Evolutionary conservation across 306 rosid species (phyloP), one percentile per base, ranked within the genome.

Genomic region (Castanospermum australe): DNA sequence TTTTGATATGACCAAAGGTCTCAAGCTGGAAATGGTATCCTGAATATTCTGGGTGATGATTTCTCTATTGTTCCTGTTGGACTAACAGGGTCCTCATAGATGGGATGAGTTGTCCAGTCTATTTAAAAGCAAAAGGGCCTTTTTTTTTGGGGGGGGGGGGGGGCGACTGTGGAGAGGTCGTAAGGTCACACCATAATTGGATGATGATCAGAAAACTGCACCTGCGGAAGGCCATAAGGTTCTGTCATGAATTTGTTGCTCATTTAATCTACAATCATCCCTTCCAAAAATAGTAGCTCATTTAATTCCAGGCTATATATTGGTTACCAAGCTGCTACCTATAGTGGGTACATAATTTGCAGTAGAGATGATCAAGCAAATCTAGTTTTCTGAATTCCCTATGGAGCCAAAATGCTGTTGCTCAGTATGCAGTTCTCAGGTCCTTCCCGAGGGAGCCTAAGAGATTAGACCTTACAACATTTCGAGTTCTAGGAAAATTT

Each of bases 371-470:
- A 32, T 65, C 69, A 54, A 30, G 77, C 12, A 61, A 62, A 15
- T 77, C 82, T n/a, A 81, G 32, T 24, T 38, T 56, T n/a, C 65
- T 9, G 0, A 48, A 47, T 78, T 66, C 36, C 18, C 38, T 67
- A 15, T 25, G 6, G 10, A 60, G 51, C 70, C 20, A 74, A 74
- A 35, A 42, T 68, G 84, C 21, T 55, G 52, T 52, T 32, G 45
- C 54, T 76, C 54, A 33, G 25, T 41, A 39, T 30, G 72, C 76
- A 67, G 52, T 79, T 18, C 32, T 57, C 60, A 73, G 51, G 57
- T 59, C 35, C 72, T 66, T 60, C n/a, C 55, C 22, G n/a, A 51
- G 24, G 57, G 28, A 77, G 67, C 38, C 47, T 0, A 36, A 47
- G 52, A 54, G 17, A 65, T 17, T 50, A 21, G 39, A 71, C 61